Conservation (phyloP, 257 asterid species). For the Nicotiana obtusifolia region DNA sequence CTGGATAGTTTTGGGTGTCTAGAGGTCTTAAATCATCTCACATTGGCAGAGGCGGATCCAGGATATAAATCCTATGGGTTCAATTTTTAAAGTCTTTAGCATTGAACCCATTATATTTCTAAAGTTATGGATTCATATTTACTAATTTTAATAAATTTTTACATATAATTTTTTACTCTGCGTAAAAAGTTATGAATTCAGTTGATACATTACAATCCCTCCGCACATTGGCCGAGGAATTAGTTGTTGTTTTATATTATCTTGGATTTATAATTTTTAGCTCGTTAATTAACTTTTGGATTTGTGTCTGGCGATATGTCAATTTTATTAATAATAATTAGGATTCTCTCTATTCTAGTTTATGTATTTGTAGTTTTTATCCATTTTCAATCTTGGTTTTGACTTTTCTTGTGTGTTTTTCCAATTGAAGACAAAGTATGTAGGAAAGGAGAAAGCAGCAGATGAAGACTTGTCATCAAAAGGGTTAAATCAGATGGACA, state of each 20-base stretch:
- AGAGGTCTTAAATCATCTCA: no score
- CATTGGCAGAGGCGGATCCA: not conserved
- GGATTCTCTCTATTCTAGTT: not conserved
- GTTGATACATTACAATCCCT: not conserved
- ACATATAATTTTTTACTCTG: not conserved
- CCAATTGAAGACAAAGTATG: slow-evolving; percentile 51
- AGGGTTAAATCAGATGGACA: slow-evolving; percentile 66
- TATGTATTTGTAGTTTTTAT: not conserved
- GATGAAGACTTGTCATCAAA: slow-evolving; percentile 21
- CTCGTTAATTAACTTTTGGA: not conserved
- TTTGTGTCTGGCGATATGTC: no score
- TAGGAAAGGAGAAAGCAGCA: slow-evolving; percentile 42
- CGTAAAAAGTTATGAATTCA: accelerated
- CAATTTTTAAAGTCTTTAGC: not conserved
- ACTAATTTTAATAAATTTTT: not conserved
- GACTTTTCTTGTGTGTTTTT: not conserved
- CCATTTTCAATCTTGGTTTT: not conserved
- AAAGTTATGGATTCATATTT: not conserved
- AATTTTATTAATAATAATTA: not conserved
- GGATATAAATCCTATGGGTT: not conserved
- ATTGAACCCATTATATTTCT: not conserved
- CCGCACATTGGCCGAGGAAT: not conserved
- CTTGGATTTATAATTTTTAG: not conserved
- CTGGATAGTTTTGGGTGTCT: no score
- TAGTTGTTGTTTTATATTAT: not conserved